Percentiles rank a stretch among this genome's conserved stretches.
Evolutionary conservation across 139 green algal species (phyloP).

Genomic region (Chlamydomonas schloesseri): DNA sequence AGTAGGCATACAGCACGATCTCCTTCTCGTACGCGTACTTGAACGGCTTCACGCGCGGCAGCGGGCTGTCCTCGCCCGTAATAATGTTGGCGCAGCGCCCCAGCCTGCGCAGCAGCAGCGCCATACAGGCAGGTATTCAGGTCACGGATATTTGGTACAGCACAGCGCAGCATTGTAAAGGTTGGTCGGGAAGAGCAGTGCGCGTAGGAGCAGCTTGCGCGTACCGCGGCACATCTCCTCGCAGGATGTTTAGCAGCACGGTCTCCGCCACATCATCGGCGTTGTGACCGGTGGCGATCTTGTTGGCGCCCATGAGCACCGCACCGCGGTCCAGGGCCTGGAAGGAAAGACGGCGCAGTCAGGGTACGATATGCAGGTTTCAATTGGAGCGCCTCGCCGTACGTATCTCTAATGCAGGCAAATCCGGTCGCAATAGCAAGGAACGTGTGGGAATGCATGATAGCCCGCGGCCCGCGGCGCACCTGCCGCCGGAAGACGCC

Average conservation of each 20-base stretch:
- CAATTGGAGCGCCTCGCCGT: no score
- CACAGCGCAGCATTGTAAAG: no score
- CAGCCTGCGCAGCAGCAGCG: constrained; percentile 64
- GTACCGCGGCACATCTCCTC: constrained; percentile 88
- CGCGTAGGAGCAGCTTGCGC: not conserved
- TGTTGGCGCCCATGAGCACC: constrained; percentile 73
- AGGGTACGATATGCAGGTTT: no score
- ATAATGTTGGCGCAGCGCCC: constrained; percentile 83
- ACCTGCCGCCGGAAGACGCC: constrained; percentile 91
- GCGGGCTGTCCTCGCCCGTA: constrained; percentile 83
- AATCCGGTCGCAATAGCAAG: no score
- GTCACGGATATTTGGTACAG: no score
- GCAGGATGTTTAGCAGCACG: constrained; percentile 96
- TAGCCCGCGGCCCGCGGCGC: no score
- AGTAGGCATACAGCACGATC: constrained; percentile 99
- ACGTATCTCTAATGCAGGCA: no score
- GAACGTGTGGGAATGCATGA: no score
- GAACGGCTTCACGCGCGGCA: constrained; percentile 97
- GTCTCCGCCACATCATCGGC: constrained; percentile 98
- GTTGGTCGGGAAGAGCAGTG: no score
- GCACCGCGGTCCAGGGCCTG: constrained; percentile 94
- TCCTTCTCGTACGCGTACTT: constrained; percentile 98
- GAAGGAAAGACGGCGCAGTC: no score
- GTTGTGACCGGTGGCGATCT: constrained; percentile 93
- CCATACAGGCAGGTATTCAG: not conserved